A percentile compares a stretch with the other conserved stretches of the same genome.
phyloP scores from a whole-genome alignment of 1,139 yeast species.

The Meyerozyma guilliermondii region DNA sequence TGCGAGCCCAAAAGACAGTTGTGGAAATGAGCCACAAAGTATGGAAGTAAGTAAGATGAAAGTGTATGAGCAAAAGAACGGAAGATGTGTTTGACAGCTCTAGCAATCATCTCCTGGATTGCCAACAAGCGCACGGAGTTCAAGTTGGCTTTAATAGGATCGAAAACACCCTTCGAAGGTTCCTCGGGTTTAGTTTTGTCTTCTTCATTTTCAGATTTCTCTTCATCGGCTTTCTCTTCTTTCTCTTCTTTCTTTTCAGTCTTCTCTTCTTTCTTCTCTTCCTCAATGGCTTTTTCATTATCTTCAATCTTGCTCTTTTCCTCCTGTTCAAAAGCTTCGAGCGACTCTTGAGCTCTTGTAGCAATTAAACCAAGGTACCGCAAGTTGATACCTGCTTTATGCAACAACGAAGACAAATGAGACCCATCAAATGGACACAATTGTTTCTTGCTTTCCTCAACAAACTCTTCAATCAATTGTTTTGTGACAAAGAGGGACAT shows the following conservation, averaged over 20 bases:
- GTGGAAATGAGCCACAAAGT: conserved; percentile 65
- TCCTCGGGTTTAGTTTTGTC: conserved; percentile 14
- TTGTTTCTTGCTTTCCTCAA: conserved; percentile 49
- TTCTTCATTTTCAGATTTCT: conserved; percentile 13
- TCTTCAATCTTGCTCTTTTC: conserved; percentile 11
- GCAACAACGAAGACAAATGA: conserved; percentile 66
- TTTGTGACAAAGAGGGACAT: conserved; percentile 60
- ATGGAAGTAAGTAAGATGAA: conserved; percentile 54
- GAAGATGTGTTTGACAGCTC: conserved; percentile 74
- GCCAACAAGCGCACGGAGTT: conserved; percentile 45
- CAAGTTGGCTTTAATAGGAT: conserved; percentile 39
- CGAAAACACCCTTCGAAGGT: conserved; percentile 36
- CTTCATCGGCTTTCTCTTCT: conserved; percentile 24
- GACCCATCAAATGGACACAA: conserved; percentile 77
- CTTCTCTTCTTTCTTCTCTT: conserved; percentile 17
- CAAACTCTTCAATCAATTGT: conserved; percentile 58
- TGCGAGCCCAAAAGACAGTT: conserved; percentile 61
- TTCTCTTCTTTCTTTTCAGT: conserved; percentile 28
- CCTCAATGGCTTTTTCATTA: conserved; percentile 9
- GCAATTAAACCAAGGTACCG: conserved; percentile 78
- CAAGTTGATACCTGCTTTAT: conserved; percentile 79
- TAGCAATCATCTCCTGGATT: conserved; percentile 68
- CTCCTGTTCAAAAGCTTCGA: background rate
- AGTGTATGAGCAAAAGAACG: conserved; percentile 42
- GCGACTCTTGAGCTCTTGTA: conserved; percentile 15